phyloP scores from a whole-genome alignment of 1,284 basidiomycete species.

The Pyrrhoderma lamaoense region DNA sequence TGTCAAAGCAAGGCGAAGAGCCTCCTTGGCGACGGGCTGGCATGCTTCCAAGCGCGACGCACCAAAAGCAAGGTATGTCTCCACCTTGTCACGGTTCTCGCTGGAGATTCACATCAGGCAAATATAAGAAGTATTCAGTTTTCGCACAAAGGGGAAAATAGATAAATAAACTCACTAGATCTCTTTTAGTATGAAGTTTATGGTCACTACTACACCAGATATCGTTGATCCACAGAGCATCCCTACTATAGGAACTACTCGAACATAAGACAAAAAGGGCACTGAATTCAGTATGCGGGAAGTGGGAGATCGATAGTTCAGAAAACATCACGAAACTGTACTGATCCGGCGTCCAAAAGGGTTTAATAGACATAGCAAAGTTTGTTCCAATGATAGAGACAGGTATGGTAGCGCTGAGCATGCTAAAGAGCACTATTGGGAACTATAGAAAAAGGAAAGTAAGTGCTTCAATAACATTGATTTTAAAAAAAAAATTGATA shows the following conservation, averaged over 20 bases:
- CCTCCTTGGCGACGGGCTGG: slow-evolving; percentile 67
- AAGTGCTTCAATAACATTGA: slow-evolving; percentile 6
- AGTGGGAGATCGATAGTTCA: not conserved
- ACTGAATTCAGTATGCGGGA: too few relatives aligned
- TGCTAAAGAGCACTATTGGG: slow-evolving; percentile 55
- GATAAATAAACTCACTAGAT: slow-evolving; percentile 40
- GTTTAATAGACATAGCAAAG: slow-evolving; percentile 70
- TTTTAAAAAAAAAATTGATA: not conserved
- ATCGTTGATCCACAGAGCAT: slow-evolving; percentile 82
- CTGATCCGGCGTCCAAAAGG: slow-evolving; percentile 78
- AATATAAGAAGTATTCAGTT: not conserved
- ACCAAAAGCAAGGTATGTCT: slow-evolving; percentile 78
- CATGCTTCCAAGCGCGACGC: slow-evolving; percentile 76
- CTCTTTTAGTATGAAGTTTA: slow-evolving; percentile 60
- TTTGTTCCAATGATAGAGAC: slow-evolving; percentile 69
- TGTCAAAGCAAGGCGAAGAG: slow-evolving; percentile 69
- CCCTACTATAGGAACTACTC: slow-evolving; percentile 78
- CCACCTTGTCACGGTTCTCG: slow-evolving; percentile 77
- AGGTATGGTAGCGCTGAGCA: slow-evolving; percentile 72
- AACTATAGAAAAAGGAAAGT: too few relatives aligned
- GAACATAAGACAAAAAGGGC: not conserved
- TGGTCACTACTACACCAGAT: slow-evolving; percentile 62
- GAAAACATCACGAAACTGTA: slow-evolving; percentile 46
- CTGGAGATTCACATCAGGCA: slow-evolving; percentile 36
- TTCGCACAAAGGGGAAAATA: not conserved